Evolutionary conservation across 345 rosid genomes (phyloP), one percentile per base, ranked within the genome.

Genomic region (Murraya paniculata): DNA sequence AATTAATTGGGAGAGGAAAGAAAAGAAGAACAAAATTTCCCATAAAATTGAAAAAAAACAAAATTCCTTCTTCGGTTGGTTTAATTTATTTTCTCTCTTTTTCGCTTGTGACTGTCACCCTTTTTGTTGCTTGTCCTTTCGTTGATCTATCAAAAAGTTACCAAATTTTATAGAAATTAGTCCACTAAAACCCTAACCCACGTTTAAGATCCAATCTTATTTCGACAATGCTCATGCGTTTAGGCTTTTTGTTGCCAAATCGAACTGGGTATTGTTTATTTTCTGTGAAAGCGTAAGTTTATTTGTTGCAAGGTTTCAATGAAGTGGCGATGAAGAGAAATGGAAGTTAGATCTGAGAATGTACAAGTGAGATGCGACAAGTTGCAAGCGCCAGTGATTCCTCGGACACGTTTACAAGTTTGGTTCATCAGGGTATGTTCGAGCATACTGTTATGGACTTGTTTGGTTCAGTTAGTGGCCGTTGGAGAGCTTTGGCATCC

Each of bases 381-480:
- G 85, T 55, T 86, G 68, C 88, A 81, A 75, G 80, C 84, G 81
- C 89, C 86, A 70, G 85, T 77, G 84, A 84, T 85, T 76, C 93
- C 89, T 14, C 83, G 91, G 85, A 90, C 90, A 33, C 83, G 99
- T 35, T 80, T 90, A 27, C 93, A 93, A 85, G 90, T 91, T 21
- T 94, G 95, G 95, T 94, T 96, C 78, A 86, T 92, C 2, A 88
- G 97, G 78, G 91, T 94, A 28, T 96, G 99, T 74, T 89, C 98
- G 69, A 90, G 89, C 86, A 94, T 96, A 87, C 85, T 96, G 91
- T 77, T 96, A 31, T 96, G 99, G 99, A 96, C 99, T 36, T 94
- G 98, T 86, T 82, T 94, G 90, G 97, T 96, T 76, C 99, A 96
- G 88, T 88, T 94, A 53, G 85, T 94, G 33, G 89, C 98, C 69